Conservation (phyloP, 108 stramenopile genomes). For the Nannochloropsis oceanica region DNA sequence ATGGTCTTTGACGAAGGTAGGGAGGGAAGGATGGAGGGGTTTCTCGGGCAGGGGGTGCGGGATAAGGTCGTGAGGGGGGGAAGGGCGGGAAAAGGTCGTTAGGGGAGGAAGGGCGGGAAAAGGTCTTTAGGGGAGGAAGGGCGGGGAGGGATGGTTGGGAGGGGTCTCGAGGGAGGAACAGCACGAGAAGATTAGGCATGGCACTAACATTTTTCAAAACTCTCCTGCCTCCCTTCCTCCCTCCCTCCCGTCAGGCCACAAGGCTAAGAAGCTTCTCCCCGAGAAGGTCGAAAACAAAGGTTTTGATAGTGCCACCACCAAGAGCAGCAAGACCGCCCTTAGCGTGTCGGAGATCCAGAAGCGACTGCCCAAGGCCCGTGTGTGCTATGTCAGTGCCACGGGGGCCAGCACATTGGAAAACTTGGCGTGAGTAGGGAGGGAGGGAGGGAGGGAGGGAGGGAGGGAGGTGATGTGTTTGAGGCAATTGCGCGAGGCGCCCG, state of each 20-base stretch:
- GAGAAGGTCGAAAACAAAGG: constrained; percentile 39
- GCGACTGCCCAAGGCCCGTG: constrained; percentile 46
- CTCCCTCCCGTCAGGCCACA: constrained; percentile 52
- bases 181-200: too few relatives aligned
- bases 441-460: background rate
- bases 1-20: background rate
- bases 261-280: constrained; percentile 51
- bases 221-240: background rate
- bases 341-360: constrained; percentile 43
- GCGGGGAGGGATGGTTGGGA: background rate
- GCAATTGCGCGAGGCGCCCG: too few relatives aligned
- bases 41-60: background rate
- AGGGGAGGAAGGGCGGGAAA: background rate
- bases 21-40: background rate
- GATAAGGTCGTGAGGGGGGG: background rate
- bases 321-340: background rate
- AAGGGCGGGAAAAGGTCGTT: background rate
- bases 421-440: constrained; percentile 44
- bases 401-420: constrained; percentile 50
- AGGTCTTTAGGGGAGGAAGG: background rate
- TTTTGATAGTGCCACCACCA: constrained; percentile 16
- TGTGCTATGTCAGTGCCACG: constrained; percentile 51
- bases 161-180: background rate
- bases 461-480: too few relatives aligned
- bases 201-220: too few relatives aligned